Conservation (phyloP, 2,329 filamentous ascomycete genomes). For the Grosmannia clavigera region DNA sequence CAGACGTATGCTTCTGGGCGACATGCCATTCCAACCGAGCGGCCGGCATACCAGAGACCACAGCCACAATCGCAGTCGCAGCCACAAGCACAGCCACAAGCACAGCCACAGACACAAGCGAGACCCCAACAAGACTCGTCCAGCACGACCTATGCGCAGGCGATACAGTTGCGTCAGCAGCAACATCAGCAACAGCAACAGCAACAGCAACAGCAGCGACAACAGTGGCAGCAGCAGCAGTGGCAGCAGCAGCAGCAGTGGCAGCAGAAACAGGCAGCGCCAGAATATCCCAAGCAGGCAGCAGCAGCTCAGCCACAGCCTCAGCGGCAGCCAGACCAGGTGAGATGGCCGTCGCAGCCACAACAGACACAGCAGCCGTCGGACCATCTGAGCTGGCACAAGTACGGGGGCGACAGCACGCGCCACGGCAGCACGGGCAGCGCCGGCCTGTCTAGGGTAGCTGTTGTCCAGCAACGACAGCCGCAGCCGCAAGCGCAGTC, state of each 20-base stretch:
- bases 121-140: background rate
- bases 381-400: background rate
- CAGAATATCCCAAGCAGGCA: background rate
- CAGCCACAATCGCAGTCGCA: background rate
- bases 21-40: background rate
- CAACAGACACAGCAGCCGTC: background rate
- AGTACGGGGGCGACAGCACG: background rate
- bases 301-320: background rate
- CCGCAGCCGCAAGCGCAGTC: background rate
- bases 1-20: background rate
- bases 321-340: background rate
- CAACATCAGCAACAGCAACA: background rate
- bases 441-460: background rate
- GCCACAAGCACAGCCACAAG: background rate
- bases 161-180: conserved; percentile 8
- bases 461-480: background rate
- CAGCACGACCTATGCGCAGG: conserved; percentile 6
- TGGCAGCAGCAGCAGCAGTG: background rate
- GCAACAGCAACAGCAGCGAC: background rate
- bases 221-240: background rate
- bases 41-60: background rate
- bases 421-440: background rate
- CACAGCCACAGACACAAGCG: too few relatives aligned
- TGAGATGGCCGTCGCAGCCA: background rate
- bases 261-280: conserved; percentile 3